Evolutionary conservation across 345 rosid genomes (phyloP).

Genomic region (Boechera stricta): DNA sequence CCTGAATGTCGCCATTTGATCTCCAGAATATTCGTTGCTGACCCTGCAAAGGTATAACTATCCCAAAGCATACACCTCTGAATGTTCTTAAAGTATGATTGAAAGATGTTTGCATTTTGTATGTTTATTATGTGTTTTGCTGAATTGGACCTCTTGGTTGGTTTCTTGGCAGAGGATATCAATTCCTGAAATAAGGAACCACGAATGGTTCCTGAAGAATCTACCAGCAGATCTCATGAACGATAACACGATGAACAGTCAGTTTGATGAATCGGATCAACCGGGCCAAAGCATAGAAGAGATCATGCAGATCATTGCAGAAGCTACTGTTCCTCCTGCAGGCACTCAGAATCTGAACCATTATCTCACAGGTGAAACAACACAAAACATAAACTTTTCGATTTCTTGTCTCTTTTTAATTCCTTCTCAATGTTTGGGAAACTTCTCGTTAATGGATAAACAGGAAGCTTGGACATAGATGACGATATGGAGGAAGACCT

Average conservation of each 20-base stretch:
- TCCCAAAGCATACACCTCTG: too few species aligned
- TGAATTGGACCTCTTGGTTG: not conserved
- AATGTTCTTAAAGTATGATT: not conserved
- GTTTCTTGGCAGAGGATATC: slow-evolving; percentile 72
- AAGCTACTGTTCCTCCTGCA: slow-evolving; percentile 90
- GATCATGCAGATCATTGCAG: slow-evolving; percentile 94
- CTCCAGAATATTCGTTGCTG: slow-evolving; percentile 94
- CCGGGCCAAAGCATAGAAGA: slow-evolving; percentile 82
- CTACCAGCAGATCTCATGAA: slow-evolving; percentile 86
- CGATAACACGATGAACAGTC: slow-evolving; percentile 55
- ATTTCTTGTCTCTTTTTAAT: not conserved
- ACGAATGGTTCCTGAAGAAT: slow-evolving; percentile 96
- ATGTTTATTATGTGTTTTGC: too few species aligned
- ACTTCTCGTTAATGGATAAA: slow-evolving; percentile 12
- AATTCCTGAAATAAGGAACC: slow-evolving; percentile 85
- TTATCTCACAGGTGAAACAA: slow-evolving; percentile 55
- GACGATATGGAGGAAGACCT: slow-evolving; percentile 97
- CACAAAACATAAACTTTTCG: not conserved
- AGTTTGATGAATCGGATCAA: slow-evolving; percentile 85
- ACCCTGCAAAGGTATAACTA: slow-evolving; percentile 67
- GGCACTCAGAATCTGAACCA: slow-evolving; percentile 70
- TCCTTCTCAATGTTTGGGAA: not conserved
- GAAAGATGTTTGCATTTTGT: not conserved
- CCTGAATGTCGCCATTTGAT: slow-evolving; percentile 90
- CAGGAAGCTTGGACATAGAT: slow-evolving; percentile 82